Evolutionary conservation across 495 filamentous ascomycete species (phyloP).

Genomic region (Achaetomiella virescens): DNA sequence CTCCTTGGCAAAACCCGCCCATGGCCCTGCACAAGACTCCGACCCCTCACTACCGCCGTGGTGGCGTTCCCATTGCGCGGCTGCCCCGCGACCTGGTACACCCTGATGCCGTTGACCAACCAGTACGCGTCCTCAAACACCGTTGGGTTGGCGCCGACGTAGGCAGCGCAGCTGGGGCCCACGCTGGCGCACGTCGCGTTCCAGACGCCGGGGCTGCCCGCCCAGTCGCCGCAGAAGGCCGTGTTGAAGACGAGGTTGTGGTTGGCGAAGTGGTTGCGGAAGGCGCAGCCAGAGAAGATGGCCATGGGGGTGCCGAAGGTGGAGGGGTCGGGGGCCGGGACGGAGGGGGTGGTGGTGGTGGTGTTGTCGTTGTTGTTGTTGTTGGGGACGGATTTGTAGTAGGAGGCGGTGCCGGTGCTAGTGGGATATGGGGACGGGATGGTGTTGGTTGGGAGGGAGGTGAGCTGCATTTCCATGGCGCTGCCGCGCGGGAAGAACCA

Average conservation of each 20-base stretch:
- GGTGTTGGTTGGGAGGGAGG: constrained; percentile 18
- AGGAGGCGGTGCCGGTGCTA: too few species aligned
- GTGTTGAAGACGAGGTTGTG: constrained; percentile 77
- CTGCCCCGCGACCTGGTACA: constrained; percentile 52
- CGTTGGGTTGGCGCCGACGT: constrained; percentile 57
- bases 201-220: constrained; percentile 55
- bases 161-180: constrained; percentile 53
- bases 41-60: too few species aligned
- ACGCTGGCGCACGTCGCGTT: constrained; percentile 36
- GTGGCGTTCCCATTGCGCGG: too few species aligned
- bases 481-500: constrained; percentile 68
- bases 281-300: constrained; percentile 61
- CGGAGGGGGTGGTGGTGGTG: background rate
- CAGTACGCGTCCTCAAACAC: constrained; percentile 62
- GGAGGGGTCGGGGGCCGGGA: constrained; percentile 49
- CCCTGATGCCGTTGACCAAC: constrained; percentile 61
- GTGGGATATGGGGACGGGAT: background rate
- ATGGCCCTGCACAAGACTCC: too few species aligned
- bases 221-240: constrained; percentile 88
- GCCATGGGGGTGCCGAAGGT: constrained; percentile 64
- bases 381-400: too few species aligned
- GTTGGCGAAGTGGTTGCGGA: constrained; percentile 58
- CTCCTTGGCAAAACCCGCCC: too few species aligned
- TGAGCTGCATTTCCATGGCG: constrained; percentile 37
- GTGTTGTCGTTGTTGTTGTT: constrained; percentile 40